A percentile compares a stretch with the other conserved stretches of the same genome.
Evolutionary conservation across 208 protist genomes (phyloP).

Genomic region (Tetramitus jugosus): DNA sequence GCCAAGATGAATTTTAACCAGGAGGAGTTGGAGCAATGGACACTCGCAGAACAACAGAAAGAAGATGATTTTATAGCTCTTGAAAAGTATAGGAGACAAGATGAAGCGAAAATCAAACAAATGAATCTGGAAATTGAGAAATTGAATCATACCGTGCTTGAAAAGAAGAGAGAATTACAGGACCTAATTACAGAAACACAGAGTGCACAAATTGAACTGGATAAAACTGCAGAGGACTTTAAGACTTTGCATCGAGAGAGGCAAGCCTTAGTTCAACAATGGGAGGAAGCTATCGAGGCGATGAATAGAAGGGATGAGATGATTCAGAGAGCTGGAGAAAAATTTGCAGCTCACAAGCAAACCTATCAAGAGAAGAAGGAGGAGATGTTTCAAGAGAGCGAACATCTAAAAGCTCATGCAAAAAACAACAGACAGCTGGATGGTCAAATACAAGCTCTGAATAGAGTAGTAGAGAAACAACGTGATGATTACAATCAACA

Average conservation of each 20-base stretch:
- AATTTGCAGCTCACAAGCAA: conserved; percentile 50
- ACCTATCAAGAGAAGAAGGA: conserved; percentile 46
- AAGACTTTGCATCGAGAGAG: conserved; percentile 67
- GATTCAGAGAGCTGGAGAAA: conserved; percentile 59
- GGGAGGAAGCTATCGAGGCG: conserved; percentile 66
- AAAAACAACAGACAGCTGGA: conserved; percentile 40
- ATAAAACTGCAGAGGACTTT: conserved; percentile 79
- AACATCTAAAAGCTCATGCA: conserved; percentile 32
- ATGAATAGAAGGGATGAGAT: conserved; percentile 72
- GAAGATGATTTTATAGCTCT: conserved; percentile 79
- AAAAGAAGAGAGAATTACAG: conserved; percentile 50
- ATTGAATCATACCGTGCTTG: conserved; percentile 49
- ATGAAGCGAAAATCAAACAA: conserved; percentile 69
- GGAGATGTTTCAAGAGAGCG: conserved; percentile 38
- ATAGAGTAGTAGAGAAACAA: conserved; percentile 46
- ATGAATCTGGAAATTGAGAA: conserved; percentile 66
- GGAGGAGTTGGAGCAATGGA: conserved; percentile 86
- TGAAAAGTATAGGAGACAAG: conserved; percentile 69
- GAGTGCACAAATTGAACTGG: conserved; percentile 72
- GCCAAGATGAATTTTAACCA: conserved; percentile 79
- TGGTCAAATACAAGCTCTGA: conserved; percentile 45
- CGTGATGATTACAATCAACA: neutral
- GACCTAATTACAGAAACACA: conserved; percentile 68
- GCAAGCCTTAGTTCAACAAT: conserved; percentile 69
- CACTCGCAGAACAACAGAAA: conserved; percentile 74